Percentiles rank a stretch among this genome's conserved stretches.
Conservation (phyloP, 768 basidiomycete genomes). For the Floccularia luteovirens region DNA sequence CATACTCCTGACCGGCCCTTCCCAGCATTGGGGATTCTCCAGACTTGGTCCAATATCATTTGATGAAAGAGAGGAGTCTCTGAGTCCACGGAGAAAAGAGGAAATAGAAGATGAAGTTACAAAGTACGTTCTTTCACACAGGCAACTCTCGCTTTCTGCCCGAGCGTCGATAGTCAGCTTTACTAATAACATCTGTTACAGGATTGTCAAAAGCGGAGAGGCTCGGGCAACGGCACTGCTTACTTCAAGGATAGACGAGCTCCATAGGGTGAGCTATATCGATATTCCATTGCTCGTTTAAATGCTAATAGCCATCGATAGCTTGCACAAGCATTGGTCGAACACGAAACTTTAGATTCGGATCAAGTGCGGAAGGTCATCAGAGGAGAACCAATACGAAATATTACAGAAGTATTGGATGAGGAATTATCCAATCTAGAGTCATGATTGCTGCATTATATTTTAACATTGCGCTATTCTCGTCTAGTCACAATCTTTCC, state of each 20-base stretch:
- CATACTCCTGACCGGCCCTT: neutral
- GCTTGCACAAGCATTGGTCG: constrained; percentile 89
- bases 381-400: constrained; percentile 73
- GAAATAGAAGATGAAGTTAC: constrained; percentile 87
- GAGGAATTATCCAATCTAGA: constrained; percentile 38
- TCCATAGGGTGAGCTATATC: constrained; percentile 52
- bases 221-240: constrained; percentile 57
- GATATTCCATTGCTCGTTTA: constrained; percentile 2
- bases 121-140: constrained; percentile 39
- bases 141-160: too few species aligned
- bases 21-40: constrained; percentile 73
- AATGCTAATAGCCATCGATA: constrained; percentile 17
- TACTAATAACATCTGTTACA: constrained; percentile 18
- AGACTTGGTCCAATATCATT: constrained; percentile 82
- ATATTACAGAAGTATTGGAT: constrained; percentile 56
- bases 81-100: constrained; percentile 72
- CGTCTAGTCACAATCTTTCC: too few species aligned
- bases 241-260: constrained; percentile 59
- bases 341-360: constrained; percentile 87
- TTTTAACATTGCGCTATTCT: too few species aligned
- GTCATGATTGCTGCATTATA: too few species aligned
- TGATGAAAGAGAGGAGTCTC: constrained; percentile 58
- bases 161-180: neutral
- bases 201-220: constrained; percentile 65
- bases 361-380: constrained; percentile 86